Evolutionary conservation across 371 early-diverging fungal species (phyloP), one percentile per base, ranked within the genome.

Genomic region (Lichtheimia ramosa): DNA sequence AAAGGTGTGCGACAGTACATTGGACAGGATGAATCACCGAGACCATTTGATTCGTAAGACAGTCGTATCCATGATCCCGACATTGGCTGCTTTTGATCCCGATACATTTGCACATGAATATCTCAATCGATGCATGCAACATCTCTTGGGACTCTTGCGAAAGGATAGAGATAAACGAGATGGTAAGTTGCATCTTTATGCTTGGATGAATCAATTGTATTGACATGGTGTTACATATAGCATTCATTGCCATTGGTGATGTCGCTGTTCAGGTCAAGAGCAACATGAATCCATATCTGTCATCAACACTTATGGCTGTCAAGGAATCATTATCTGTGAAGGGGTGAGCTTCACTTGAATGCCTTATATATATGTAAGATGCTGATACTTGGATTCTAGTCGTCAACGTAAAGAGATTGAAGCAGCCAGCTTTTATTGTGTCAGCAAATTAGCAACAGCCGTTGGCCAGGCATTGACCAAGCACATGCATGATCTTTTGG

Each of bases 401-500:
- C 85, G 87, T 21, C 81, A 81, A 18, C 74, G 86, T 25, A 80
- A 83, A 41, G 83, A 81, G 18, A 73, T 81, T 0, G 94, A 93
- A 60, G 76, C 86, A 3, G 84, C 92, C 5, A 81, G 91, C 1
- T 94, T 95, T 64, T 76, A 87, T 60, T 96, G 96, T 63, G 89
- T 96, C 54, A 87, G 91, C 41, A 90, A 89, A 86, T 80, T 97
- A 43, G 95, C 97, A 3, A 80, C 76, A 3, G 94, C 97, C 4
- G 91, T 97, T 48, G 97, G 96, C 15, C 95, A 91, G 40, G 90
- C 90, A 1, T 75, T 97, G 54, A 92, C 91, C 1, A 90, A 88
- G 64, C 83, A 96, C 65, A 82, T 96, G 73, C 91, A 91, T 59
- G 95, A 94, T 40, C 66, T 97, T 5, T 69, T 97, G 58, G 96